A percentile compares a stretch with the other conserved stretches of the same genome.
Conservation (phyloP, 2,329 filamentous ascomycete genomes). For the Aspergillus ochraceus region DNA sequence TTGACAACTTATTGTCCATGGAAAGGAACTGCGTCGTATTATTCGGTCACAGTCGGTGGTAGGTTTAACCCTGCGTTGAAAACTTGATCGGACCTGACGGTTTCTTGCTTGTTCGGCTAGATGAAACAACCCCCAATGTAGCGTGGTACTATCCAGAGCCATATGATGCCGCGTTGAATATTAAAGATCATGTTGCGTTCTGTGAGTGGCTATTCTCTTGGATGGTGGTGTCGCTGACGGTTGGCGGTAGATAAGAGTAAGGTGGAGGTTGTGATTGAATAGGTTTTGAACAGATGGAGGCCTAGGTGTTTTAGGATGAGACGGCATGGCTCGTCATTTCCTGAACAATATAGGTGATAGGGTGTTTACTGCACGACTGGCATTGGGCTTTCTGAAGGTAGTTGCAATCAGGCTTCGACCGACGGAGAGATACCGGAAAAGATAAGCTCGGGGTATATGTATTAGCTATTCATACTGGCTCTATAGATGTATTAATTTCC, state of each 20-base stretch:
- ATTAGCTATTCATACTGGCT: background rate
- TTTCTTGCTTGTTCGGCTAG: slow-evolving; percentile 25
- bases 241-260: slow-evolving; percentile 35
- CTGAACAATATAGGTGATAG: background rate
- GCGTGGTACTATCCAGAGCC: slow-evolving; percentile 61
- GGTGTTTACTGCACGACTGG: background rate
- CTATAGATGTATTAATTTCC: background rate
- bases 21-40: slow-evolving; percentile 61
- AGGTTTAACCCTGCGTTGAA: slow-evolving; percentile 2
- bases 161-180: slow-evolving; percentile 49
- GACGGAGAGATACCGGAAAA: no score
- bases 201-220: slow-evolving; percentile 44
- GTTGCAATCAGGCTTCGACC: no score
- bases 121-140: slow-evolving; percentile 51
- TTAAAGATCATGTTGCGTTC: slow-evolving; percentile 60
- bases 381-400: background rate
- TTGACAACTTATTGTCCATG: slow-evolving; percentile 55
- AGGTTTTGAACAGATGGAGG: background rate
- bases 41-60: slow-evolving; percentile 54
- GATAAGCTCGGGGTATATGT: no score
- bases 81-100: background rate
- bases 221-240: background rate
- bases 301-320: no score
- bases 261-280: slow-evolving; percentile 25
- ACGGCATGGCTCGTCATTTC: no score